phyloP scores from a whole-genome alignment of 495 filamentous ascomycete species.

The Monascus purpureus region DNA sequence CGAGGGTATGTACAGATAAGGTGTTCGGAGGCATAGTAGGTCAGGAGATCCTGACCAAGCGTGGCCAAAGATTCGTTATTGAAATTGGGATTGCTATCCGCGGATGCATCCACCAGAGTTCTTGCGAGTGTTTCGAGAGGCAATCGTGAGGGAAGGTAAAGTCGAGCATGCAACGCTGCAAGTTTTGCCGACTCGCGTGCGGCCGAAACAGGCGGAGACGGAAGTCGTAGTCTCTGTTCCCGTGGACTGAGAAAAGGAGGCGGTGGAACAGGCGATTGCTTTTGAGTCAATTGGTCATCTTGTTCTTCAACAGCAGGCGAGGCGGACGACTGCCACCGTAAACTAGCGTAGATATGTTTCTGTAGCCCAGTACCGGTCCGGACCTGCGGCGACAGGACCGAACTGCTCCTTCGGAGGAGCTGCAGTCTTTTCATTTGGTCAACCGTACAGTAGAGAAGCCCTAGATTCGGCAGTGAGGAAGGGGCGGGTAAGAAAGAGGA shows the following conservation, averaged over 20 bases:
- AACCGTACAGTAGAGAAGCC: conserved; percentile 5
- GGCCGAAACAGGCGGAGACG: conserved; percentile 54
- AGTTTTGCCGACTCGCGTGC: conserved; percentile 78
- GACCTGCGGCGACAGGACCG: conserved; percentile 46
- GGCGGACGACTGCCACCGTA: conserved; percentile 26
- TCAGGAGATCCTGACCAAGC: conserved; percentile 68
- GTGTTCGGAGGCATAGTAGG: conserved; percentile 77
- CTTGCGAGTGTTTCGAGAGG: conserved; percentile 78
- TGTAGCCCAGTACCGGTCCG: conserved; percentile 34
- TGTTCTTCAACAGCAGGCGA: conserved; percentile 17
- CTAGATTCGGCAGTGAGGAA: too few species aligned
- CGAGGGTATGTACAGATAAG: conserved; percentile 79
- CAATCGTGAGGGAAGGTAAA: conserved; percentile 66
- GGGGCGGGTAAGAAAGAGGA: conserved; percentile 3
- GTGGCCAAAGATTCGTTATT: conserved; percentile 73
- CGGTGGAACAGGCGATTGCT: conserved; percentile 11
- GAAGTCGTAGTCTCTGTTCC: conserved; percentile 24
- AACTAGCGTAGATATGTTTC: conserved; percentile 24
- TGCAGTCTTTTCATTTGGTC: conserved; percentile 56
- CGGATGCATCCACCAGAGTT: conserved; percentile 69
- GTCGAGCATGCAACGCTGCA: conserved; percentile 81
- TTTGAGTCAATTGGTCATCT: conserved; percentile 8
- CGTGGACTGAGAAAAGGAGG: conserved; percentile 9
- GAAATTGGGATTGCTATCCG: conserved; percentile 58
- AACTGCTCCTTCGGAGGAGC: conserved; percentile 55